Conservation (phyloP, 768 basidiomycete species). For the Rickenella mellea region DNA sequence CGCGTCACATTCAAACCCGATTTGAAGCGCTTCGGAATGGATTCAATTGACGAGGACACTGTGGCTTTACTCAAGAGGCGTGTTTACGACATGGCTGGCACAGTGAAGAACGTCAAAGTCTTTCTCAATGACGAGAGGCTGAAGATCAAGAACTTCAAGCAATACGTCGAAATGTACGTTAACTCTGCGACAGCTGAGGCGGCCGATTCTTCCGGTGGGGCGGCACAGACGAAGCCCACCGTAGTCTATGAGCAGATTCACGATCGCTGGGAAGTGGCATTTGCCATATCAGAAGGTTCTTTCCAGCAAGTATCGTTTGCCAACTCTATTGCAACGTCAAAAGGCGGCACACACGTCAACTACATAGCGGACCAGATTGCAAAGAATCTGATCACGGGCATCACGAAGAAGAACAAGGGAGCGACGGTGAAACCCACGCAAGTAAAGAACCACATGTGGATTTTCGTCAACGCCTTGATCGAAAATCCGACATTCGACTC, state of each 20-base stretch:
- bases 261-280: slow-evolving; percentile 90
- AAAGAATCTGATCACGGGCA: slow-evolving; percentile 69
- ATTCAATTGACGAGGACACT: slow-evolving; percentile 83
- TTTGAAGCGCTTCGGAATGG: slow-evolving; percentile 87
- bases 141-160: slow-evolving; percentile 92
- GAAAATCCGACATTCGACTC: slow-evolving; percentile 99
- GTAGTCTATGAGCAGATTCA: slow-evolving; percentile 76
- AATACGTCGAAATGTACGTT: slow-evolving; percentile 93
- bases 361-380: slow-evolving; percentile 83
- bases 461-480: slow-evolving; percentile 91
- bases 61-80: slow-evolving; percentile 83
- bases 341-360: slow-evolving; percentile 91
- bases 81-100: slow-evolving; percentile 97
- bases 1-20: slow-evolving; percentile 91
- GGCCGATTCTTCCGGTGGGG: slow-evolving; percentile 65
- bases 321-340: slow-evolving; percentile 93
- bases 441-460: slow-evolving; percentile 97
- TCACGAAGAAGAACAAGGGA: slow-evolving; percentile 95
- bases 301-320: slow-evolving; percentile 96
- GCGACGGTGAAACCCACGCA: slow-evolving; percentile 90
- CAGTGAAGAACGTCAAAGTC: slow-evolving; percentile 86
- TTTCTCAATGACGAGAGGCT: slow-evolving; percentile 85
- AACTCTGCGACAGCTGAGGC: slow-evolving; percentile 66
- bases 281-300: slow-evolving; percentile 85
- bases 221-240: slow-evolving; percentile 63